Conservation (phyloP, 768 basidiomycete genomes). For the Trametes gibbosa region DNA sequence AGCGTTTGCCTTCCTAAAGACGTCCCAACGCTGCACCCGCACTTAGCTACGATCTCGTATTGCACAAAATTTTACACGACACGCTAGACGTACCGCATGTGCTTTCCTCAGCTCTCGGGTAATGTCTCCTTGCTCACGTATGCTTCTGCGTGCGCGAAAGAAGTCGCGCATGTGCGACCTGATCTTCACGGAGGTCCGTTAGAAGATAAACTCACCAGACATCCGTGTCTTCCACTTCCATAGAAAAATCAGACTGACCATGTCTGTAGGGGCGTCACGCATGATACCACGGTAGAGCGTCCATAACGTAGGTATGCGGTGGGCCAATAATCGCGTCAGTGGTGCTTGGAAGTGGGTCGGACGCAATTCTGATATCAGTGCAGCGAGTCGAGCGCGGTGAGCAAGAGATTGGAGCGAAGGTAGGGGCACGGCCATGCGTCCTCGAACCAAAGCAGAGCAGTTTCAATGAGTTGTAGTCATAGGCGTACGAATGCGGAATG, state of each 20-base stretch:
- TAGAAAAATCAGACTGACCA: conserved; percentile 39
- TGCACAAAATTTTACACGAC: neutral
- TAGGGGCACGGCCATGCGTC: conserved; percentile 10
- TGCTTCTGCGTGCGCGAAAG: conserved; percentile 50
- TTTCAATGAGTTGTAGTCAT: neutral
- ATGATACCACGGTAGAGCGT: conserved; percentile 70
- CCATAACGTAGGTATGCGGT: conserved; percentile 78
- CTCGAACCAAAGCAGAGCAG: neutral
- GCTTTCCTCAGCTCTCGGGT: conserved; percentile 45
- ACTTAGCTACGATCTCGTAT: neutral
- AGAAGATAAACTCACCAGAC: neutral
- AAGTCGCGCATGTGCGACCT: conserved; percentile 51
- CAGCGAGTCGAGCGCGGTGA: conserved; percentile 52
- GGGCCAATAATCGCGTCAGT: conserved; percentile 67
- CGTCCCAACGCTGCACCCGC: conserved; percentile 51
- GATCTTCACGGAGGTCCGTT: conserved; percentile 41
- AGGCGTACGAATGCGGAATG: neutral
- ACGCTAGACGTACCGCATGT: conserved; percentile 48
- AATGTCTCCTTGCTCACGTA: conserved; percentile 54
- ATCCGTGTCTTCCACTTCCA: neutral
- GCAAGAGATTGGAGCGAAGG: conserved; percentile 26
- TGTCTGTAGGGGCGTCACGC: conserved; percentile 48
- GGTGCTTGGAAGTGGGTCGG: conserved; percentile 60
- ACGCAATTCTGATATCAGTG: conserved; percentile 52
- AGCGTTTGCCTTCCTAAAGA: conserved; percentile 49